phyloP scores from a whole-genome alignment of 495 filamentous ascomycete genomes.

The Podospora pseudopauciseta region DNA sequence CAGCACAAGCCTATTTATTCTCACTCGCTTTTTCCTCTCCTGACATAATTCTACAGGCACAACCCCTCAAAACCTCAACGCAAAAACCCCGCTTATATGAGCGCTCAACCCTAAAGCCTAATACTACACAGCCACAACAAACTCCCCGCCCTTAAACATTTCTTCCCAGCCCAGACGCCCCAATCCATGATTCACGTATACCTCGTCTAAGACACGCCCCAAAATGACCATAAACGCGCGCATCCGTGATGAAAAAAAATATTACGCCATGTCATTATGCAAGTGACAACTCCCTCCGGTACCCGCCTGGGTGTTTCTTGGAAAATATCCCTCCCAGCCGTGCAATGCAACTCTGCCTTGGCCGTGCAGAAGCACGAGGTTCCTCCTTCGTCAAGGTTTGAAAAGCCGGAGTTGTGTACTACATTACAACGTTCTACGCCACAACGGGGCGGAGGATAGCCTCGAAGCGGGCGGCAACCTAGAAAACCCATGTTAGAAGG shows the following conservation, averaged over 20 bases:
- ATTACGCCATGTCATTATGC: not conserved
- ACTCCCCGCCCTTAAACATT: not conserved
- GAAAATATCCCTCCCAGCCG: not conserved
- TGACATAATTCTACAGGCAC: not conserved
- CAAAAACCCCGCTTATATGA: not conserved
- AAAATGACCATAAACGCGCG: not conserved
- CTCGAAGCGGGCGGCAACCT: constrained; percentile 42
- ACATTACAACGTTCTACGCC: not conserved
- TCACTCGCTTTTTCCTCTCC: not conserved
- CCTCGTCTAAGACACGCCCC: not conserved
- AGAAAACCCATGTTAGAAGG: constrained; percentile 20
- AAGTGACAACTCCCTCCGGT: not conserved
- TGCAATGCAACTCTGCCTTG: not conserved
- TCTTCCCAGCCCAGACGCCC: not conserved
- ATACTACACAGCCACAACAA: not conserved
- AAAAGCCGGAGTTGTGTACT: not conserved
- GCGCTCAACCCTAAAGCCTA: not conserved
- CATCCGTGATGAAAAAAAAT: not conserved
- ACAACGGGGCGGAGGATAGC: constrained; percentile 9
- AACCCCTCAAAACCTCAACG: not conserved
- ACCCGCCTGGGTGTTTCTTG: not conserved
- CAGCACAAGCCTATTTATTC: not conserved
- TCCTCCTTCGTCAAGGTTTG: not conserved
- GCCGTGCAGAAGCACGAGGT: not conserved
- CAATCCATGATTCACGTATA: not conserved